A percentile compares a stretch with the other conserved stretches of the same genome.
Conservation (phyloP, 2,329 filamentous ascomycete species). For the Botrytis hyacinthi region DNA sequence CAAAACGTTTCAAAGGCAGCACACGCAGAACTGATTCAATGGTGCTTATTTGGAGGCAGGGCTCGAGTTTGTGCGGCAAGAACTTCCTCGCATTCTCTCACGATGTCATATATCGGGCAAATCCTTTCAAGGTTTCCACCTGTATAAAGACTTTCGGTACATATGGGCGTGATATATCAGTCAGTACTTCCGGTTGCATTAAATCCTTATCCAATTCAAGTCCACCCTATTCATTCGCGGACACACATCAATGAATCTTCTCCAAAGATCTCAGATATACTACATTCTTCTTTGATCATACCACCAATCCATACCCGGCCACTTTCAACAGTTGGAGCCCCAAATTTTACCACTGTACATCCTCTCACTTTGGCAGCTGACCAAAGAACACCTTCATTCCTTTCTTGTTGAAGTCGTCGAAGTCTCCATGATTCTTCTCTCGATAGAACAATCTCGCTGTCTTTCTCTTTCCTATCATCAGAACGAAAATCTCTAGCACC, state of each 20-base stretch:
- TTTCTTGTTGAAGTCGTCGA: conserved; percentile 57
- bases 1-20: not conserved
- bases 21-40: not conserved
- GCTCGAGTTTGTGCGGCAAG: not conserved
- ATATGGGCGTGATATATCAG: not conserved
- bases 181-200: not conserved
- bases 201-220: not conserved
- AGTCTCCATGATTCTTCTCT: conserved; percentile 53
- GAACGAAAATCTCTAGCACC: conserved; percentile 75
- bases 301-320: conserved; percentile 75
- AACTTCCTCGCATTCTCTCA: not conserved
- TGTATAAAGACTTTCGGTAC: not conserved
- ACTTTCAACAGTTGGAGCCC: conserved; percentile 75
- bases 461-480: conserved; percentile 49
- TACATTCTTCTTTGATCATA: conserved; percentile 74
- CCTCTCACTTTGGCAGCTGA: conserved; percentile 77
- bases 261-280: conserved; percentile 69
- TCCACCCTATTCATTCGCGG: conserved; percentile 40
- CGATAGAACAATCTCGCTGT: conserved; percentile 41
- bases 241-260: conserved; percentile 79
- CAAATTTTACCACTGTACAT: conserved; percentile 90
- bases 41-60: not conserved
- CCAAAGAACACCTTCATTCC: conserved; percentile 66
- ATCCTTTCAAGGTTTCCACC: not conserved
- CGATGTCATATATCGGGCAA: not conserved